Evolutionary conservation across 257 asterid genomes (phyloP).

Genomic region (Rhazya stricta): DNA sequence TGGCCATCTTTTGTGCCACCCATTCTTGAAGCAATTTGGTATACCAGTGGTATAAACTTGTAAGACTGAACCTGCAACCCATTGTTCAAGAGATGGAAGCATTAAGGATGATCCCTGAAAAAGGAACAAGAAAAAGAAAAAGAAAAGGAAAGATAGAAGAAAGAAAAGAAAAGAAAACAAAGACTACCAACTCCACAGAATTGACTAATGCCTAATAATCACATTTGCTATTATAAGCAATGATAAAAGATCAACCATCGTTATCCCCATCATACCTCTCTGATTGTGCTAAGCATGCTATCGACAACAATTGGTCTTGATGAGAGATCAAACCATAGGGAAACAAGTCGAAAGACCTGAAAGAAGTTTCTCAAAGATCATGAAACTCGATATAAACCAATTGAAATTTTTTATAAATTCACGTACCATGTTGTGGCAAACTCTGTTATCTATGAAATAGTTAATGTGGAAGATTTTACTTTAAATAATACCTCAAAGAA

Average conservation of each 20-base stretch:
- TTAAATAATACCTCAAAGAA: neutral
- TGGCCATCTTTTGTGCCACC: conserved; percentile 69
- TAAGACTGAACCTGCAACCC: conserved; percentile 77
- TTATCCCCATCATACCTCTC: conserved; percentile 47
- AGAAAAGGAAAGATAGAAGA: no score
- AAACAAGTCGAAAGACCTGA: conserved; percentile 95
- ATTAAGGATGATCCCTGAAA: neutral
- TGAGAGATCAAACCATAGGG: conserved; percentile 91
- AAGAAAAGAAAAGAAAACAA: conserved; percentile 1
- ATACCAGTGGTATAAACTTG: conserved; percentile 80
- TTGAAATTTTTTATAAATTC: neutral
- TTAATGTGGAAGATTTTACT: neutral
- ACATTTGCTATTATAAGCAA: neutral
- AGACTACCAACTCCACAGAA: neutral
- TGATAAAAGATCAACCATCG: conserved; percentile 1
- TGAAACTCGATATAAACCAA: neutral
- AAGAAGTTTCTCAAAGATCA: neutral
- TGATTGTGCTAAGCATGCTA: conserved; percentile 66
- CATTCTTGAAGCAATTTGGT: conserved; percentile 96
- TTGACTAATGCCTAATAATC: neutral
- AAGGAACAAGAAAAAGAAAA: no score
- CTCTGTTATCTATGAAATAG: neutral
- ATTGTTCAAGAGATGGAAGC: neutral
- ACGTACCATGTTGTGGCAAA: neutral
- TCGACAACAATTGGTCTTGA: conserved; percentile 60